These are phyloP conservation scores for Elaeis oleifera DNA, from an alignment of 202 grass and related monocot genomes.

Conservation along the genomic window DNA sequence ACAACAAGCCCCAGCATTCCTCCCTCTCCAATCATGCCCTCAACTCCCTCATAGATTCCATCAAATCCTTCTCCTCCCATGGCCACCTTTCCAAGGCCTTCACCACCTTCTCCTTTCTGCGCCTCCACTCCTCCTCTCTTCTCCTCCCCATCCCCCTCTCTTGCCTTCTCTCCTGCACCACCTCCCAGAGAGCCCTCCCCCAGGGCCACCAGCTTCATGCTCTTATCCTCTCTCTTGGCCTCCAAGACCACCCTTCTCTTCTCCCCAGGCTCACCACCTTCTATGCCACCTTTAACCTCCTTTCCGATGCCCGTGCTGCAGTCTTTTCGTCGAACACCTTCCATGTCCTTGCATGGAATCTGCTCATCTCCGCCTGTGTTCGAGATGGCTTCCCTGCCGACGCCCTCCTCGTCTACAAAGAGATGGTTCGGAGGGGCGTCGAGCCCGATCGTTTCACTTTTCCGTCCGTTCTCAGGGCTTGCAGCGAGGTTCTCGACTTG, in stretches of 20 bases:
- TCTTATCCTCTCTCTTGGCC: slow-evolving; percentile 27
- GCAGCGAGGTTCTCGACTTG: too few relatives aligned
- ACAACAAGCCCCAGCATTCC: slow-evolving; percentile 5
- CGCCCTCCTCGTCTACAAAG: too few relatives aligned
- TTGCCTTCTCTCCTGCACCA: slow-evolving; percentile 29
- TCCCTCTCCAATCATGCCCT: slow-evolving; percentile 8
- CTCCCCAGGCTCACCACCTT: slow-evolving; percentile 38
- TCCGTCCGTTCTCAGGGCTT: too few relatives aligned
- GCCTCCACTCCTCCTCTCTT: background rate
- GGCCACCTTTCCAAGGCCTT: slow-evolving; percentile 32
- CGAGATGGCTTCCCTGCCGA: too few relatives aligned
- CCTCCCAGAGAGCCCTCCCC: slow-evolving; percentile 7
- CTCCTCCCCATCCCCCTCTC: slow-evolving; percentile 38
- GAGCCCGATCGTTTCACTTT: too few relatives aligned
- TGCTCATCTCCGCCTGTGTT: too few relatives aligned
- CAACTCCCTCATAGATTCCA: slow-evolving; percentile 18
- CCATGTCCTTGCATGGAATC: too few relatives aligned
- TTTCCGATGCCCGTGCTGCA: background rate
- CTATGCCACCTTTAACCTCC: slow-evolving; percentile 25
- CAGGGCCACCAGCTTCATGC: slow-evolving; percentile 45
- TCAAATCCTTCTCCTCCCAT: slow-evolving; percentile 4
- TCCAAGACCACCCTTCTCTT: slow-evolving; percentile 33
- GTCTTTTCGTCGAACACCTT: too few relatives aligned
- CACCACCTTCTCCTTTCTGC: slow-evolving; percentile 17
- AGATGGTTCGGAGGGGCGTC: too few relatives aligned